Evolutionary conservation across 2,329 filamentous ascomycete species (phyloP).

Genomic region (Penicillium nordicum): DNA sequence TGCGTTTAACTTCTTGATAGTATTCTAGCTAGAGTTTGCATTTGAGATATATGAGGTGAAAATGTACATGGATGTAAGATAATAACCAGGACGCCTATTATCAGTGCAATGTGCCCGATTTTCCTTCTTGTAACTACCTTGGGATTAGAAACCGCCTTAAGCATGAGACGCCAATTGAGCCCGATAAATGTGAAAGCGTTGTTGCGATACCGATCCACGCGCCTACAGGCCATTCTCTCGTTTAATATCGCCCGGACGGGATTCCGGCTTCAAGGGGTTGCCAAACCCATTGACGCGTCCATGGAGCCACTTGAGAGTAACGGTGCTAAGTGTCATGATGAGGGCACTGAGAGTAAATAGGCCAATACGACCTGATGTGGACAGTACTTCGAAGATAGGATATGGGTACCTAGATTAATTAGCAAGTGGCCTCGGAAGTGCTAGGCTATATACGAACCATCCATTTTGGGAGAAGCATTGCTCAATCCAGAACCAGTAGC

Average conservation of each 20-base stretch:
- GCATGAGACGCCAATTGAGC: too few species aligned
- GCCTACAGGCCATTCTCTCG: slow-evolving; percentile 23
- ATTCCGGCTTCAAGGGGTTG: slow-evolving; percentile 16
- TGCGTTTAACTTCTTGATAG: too few species aligned
- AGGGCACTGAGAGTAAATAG: slow-evolving; percentile 68
- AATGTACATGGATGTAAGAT: not conserved
- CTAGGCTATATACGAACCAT: slow-evolving; percentile 46
- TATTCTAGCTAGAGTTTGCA: not conserved
- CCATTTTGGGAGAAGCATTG: slow-evolving; percentile 57
- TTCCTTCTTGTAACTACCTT: not conserved
- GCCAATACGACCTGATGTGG: slow-evolving; percentile 61
- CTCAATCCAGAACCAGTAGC: slow-evolving; percentile 65
- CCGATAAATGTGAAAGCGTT: not conserved
- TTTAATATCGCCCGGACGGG: slow-evolving; percentile 31
- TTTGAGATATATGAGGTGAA: not conserved
- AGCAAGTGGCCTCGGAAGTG: not conserved
- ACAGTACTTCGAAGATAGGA: slow-evolving; percentile 71
- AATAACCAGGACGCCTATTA: not conserved
- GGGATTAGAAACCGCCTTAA: too few species aligned
- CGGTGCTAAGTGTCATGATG: slow-evolving; percentile 69
- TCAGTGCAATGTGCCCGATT: not conserved
- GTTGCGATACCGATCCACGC: not conserved
- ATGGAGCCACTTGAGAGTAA: slow-evolving; percentile 67
- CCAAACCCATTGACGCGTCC: slow-evolving; percentile 47
- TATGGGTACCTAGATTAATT: slow-evolving; percentile 68